Evolutionary conservation across 2,329 filamentous ascomycete species (phyloP).

Genomic region (Geosmithia morbida): DNA sequence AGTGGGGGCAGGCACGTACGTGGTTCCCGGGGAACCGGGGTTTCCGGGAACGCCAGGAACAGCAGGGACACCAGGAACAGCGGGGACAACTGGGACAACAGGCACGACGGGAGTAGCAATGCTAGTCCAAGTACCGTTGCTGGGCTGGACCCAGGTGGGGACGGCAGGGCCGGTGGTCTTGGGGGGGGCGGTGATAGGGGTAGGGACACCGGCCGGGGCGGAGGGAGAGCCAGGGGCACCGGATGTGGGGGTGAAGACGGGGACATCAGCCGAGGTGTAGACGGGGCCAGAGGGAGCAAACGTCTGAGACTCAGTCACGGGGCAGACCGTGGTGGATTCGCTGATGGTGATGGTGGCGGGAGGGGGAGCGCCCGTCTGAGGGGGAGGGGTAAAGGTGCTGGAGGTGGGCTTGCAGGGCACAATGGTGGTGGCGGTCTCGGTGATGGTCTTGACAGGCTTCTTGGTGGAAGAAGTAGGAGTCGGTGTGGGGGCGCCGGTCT

Average conservation of each 20-base stretch:
- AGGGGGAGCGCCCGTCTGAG: conserved; percentile 6
- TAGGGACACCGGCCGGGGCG: neutral
- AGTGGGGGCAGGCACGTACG: conserved; percentile 1
- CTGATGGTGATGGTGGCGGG: conserved; percentile 8
- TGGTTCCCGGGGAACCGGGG: neutral
- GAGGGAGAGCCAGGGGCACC: neutral
- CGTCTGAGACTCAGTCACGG: neutral
- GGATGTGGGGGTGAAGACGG: neutral
- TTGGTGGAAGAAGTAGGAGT: conserved; percentile 4
- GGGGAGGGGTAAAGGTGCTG: conserved; percentile 10
- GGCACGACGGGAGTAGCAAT: neutral
- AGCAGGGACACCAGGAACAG: neutral
- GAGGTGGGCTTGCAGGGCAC: conserved; percentile 11
- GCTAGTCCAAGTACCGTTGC: conserved; percentile 1
- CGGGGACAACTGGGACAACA: neutral
- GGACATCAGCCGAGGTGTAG: neutral
- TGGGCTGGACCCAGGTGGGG: conserved; percentile 1
- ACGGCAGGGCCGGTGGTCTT: neutral
- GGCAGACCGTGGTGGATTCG: conserved; percentile 2
- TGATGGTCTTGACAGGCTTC: conserved; percentile 7
- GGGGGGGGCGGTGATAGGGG: neutral
- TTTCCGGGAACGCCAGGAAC: conserved; percentile 1
- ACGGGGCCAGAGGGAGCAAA: neutral
- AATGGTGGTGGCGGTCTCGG: conserved; percentile 10
- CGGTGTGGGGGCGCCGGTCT: conserved; percentile 4